Percentiles rank a stretch among this genome's conserved stretches.
These are phyloP conservation scores for Beauveria bassiana DNA, from an alignment of 2,329 filamentous ascomycete genomes.

Conservation along the genomic window DNA sequence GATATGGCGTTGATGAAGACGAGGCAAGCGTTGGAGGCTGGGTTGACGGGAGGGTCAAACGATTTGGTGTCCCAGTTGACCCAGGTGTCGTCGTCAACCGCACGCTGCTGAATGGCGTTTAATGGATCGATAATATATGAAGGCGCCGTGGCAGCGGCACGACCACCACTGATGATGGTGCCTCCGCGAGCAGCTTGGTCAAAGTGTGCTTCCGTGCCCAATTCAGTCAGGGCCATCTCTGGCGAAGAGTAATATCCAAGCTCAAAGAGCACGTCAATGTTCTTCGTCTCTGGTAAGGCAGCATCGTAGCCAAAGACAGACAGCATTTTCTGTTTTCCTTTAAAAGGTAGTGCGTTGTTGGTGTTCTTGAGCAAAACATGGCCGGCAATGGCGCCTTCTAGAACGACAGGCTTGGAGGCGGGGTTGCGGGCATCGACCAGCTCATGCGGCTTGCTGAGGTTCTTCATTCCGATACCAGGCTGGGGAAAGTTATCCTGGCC, in stretches of 20 bases:
- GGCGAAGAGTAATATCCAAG: constrained; percentile 39
- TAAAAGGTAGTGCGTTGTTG: constrained; percentile 53
- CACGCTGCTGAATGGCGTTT: constrained; percentile 48
- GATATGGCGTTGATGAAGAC: constrained; percentile 77
- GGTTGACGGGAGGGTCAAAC: constrained; percentile 27
- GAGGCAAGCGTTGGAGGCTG: constrained; percentile 54
- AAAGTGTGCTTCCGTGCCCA: constrained; percentile 36
- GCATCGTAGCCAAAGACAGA: constrained; percentile 61
- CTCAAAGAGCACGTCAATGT: constrained; percentile 37
- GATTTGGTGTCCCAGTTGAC: constrained; percentile 40
- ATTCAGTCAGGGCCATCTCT: constrained; percentile 36
- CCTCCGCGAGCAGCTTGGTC: constrained; percentile 43
- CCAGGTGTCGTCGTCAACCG: constrained; percentile 44
- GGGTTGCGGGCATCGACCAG: constrained; percentile 42
- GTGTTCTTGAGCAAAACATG: constrained; percentile 74
- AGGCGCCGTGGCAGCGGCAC: constrained; percentile 43
- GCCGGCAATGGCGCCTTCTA: constrained; percentile 50
- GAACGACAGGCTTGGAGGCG: constrained; percentile 33
- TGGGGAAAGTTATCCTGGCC: constrained; percentile 39
- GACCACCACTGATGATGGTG: constrained; percentile 43
- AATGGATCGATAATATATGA: constrained; percentile 46
- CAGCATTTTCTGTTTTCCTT: constrained; percentile 44
- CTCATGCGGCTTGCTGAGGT: constrained; percentile 42
- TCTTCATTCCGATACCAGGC: constrained; percentile 50
- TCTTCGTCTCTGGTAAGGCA: constrained; percentile 36